Evolutionary conservation across 2,329 filamentous ascomycete species (phyloP).

Genomic region (Paecilomyces sp.): DNA sequence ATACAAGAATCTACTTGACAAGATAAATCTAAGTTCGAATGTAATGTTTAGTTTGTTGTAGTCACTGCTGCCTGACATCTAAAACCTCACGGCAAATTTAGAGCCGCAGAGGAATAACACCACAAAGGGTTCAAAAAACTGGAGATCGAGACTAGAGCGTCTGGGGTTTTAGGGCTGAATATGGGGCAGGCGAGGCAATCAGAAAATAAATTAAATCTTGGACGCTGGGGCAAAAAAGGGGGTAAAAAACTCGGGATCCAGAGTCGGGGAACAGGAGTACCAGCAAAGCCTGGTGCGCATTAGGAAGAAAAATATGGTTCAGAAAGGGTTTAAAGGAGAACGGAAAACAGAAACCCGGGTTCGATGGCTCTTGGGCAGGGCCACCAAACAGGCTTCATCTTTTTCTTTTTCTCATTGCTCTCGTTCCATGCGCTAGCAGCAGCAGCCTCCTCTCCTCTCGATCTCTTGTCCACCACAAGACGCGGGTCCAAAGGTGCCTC

Average conservation of each 20-base stretch:
- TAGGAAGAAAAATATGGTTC: neutral
- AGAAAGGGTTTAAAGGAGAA: conserved; percentile 2
- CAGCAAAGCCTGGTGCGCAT: conserved; percentile 1
- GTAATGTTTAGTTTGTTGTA: neutral
- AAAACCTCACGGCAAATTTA: neutral
- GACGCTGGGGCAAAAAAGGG: neutral
- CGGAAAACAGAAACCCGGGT: conserved; percentile 2
- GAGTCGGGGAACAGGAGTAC: conserved; percentile 1
- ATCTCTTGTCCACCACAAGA: conserved; percentile 10
- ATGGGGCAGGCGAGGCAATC: neutral
- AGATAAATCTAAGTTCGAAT: neutral
- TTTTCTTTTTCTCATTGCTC: conserved; percentile 1
- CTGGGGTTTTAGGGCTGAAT: neutral
- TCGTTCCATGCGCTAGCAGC: conserved; percentile 3
- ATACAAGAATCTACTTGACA: no score
- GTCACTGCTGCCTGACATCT: conserved; percentile 1
- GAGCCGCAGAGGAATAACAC: neutral
- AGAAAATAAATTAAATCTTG: neutral
- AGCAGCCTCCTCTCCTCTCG: conserved; percentile 5
- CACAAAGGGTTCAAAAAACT: neutral
- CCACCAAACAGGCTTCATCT: neutral
- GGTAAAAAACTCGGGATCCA: neutral
- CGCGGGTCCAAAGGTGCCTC: conserved; percentile 13
- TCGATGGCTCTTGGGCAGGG: neutral
- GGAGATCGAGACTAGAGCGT: neutral